Percentiles rank a stretch among this genome's conserved stretches.
phyloP scores from a whole-genome alignment of 176 grass and related monocot species.

The Eragrostis nindensis region DNA sequence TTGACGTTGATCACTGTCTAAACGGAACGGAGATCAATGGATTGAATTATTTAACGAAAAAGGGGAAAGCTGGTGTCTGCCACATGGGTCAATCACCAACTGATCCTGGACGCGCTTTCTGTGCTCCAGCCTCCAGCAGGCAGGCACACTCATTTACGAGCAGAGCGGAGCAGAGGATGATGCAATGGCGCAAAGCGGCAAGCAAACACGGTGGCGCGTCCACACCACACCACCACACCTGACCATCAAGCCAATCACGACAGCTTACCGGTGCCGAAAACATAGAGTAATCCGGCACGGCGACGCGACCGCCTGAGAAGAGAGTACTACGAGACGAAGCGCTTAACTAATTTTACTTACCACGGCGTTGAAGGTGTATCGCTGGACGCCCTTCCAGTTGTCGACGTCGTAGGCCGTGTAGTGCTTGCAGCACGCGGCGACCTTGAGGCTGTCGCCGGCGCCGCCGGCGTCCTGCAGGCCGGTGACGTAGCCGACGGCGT shows the following conservation, averaged over 20 bases:
- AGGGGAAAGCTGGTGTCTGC: neutral
- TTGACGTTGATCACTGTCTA: neutral
- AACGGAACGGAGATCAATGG: neutral
- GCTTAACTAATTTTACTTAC: constrained; percentile 30
- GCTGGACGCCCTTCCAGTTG: constrained; percentile 90
- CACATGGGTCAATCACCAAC: constrained; percentile 28
- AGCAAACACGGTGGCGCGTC: neutral
- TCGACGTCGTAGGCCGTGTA: constrained; percentile 96
- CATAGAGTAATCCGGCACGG: neutral
- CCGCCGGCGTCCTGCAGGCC: constrained; percentile 61
- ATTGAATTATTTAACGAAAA: constrained; percentile 7
- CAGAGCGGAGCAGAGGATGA: neutral
- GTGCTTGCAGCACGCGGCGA: constrained; percentile 98
- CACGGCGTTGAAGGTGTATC: constrained; percentile 88
- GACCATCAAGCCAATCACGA: neutral
- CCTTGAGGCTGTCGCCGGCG: constrained; percentile 62
- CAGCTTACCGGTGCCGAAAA: neutral
- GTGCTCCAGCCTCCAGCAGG: constrained; percentile 9
- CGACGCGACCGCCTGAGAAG: neutral
- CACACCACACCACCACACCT: neutral
- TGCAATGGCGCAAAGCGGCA: neutral
- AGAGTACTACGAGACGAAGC: neutral
- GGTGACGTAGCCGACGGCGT: constrained; percentile 72
- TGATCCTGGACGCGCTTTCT: constrained; percentile 35
- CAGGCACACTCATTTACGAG: neutral